These are phyloP conservation scores for Scleroderma citrinum DNA, from an alignment of 768 basidiomycete genomes.

Conservation along the genomic window DNA sequence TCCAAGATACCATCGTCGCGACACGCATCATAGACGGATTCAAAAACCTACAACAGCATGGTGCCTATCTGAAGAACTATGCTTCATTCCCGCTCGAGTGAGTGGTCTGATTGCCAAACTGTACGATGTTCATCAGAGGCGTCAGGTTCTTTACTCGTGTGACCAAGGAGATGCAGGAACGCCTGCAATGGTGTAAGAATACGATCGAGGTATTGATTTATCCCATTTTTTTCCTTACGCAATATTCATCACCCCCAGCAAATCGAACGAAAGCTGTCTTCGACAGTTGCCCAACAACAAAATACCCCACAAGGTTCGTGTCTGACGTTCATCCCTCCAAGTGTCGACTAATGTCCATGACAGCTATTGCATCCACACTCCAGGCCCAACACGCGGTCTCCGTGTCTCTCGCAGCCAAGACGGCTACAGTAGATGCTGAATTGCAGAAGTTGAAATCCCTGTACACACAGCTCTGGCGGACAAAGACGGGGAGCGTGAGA, in stretches of 20 bases:
- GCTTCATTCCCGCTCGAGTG: slow-evolving; percentile 81
- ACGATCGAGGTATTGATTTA: slow-evolving; percentile 61
- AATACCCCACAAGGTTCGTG: slow-evolving; percentile 66
- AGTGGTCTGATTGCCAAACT: slow-evolving; percentile 17
- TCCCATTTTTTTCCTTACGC: not conserved
- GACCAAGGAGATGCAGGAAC: slow-evolving; percentile 64
- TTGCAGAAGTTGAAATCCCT: slow-evolving; percentile 69
- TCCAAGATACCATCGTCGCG: slow-evolving; percentile 74
- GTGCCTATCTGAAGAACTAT: slow-evolving; percentile 67
- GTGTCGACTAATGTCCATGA: slow-evolving; percentile 4
- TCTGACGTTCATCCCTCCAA: not conserved
- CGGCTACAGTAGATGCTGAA: slow-evolving; percentile 67
- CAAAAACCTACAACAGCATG: slow-evolving; percentile 66
- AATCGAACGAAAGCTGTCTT: slow-evolving; percentile 79
- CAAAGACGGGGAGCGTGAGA: slow-evolving; percentile 74
- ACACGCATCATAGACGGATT: slow-evolving; percentile 76
- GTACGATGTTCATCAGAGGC: not conserved
- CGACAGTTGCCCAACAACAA: slow-evolving; percentile 57
- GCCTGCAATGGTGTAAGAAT: slow-evolving; percentile 71
- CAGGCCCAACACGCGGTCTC: slow-evolving; percentile 78
- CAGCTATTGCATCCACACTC: slow-evolving; percentile 69
- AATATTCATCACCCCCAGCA: slow-evolving; percentile 10
- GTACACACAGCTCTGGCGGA: slow-evolving; percentile 75
- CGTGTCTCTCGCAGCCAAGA: slow-evolving; percentile 69
- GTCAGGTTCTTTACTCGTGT: slow-evolving; percentile 67